Evolutionary conservation across 2,329 filamentous ascomycete genomes (phyloP), one percentile per base, ranked within the genome.

Genomic region (Drechslera avenae): DNA sequence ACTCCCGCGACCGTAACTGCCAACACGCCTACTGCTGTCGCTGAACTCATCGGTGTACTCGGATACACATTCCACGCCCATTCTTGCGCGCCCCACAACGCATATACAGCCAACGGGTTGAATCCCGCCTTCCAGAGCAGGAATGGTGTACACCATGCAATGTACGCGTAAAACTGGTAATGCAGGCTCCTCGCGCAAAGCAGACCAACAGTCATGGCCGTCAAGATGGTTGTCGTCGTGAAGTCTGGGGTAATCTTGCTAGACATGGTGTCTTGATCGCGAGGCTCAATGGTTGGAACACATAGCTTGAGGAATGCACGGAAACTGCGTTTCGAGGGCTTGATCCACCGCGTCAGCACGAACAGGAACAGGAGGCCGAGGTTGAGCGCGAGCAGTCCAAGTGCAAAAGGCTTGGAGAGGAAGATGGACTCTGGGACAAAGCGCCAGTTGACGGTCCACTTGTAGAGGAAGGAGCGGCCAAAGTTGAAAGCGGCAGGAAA

Each of bases 401-500:
- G 62, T 19, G 91, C 84, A 69, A 96, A 95, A 2, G 76, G 71
- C 52, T 78, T 83, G 60, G 85, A 88, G 39, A 95, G 81, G 65
- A 99, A 99, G 0, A 78, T 74, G 5, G 89, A 83, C 74, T 97
- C 91, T 13, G 89, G 87, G n/a, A 97, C 76, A 71, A 97, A 97
- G 46, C 92, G 86, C 94, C 94, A 99, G 74, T 99, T 99, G 61
- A 99, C 94, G 0, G 94, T 99, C 94, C 94, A 99, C 75, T 93
- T 91, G 80, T 93, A 97, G 64, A 96, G 81, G 76, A 99, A 99
- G 63, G 90, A 86, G 46, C 94, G 83, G 39, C 89, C 91, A 51
- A 99, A 82, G 76, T 99, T 91, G 69, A 99, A 99, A 0, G 94
- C 91, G 57, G 89, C 82, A 39, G 84, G 83, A 14, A 95, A 69